Conservation (phyloP, 129 eudicot species). For the Helianthus annuus region DNA sequence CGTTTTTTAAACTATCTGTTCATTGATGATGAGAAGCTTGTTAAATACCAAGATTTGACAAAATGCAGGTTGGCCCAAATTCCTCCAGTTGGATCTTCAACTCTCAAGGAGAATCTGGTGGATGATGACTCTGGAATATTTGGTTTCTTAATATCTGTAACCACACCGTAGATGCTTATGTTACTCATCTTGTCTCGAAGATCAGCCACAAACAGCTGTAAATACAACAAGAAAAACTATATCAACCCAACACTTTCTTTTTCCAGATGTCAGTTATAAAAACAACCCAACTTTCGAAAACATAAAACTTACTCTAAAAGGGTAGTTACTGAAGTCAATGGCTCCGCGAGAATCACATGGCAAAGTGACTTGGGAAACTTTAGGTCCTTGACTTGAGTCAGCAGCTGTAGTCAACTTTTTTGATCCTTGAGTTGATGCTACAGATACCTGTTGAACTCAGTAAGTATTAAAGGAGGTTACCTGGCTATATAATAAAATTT, state of each 20-base stretch:
- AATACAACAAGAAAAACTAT: slow-evolving; percentile 41
- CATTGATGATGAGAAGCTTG: neutral
- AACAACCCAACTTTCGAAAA: neutral
- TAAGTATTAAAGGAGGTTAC: slow-evolving; percentile 13
- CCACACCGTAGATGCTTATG: slow-evolving; percentile 73
- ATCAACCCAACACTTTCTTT: slow-evolving; percentile 11
- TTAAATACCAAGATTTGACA: slow-evolving; percentile 60
- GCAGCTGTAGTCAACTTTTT: slow-evolving; percentile 42
- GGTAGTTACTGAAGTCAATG: slow-evolving; percentile 89
- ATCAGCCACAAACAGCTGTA: slow-evolving; percentile 78
- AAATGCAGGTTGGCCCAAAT: slow-evolving; percentile 74
- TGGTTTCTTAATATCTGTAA: slow-evolving; percentile 45
- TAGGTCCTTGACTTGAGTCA: slow-evolving; percentile 66
- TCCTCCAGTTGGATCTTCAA: slow-evolving; percentile 75
- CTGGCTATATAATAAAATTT: neutral
- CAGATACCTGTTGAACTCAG: slow-evolving; percentile 49
- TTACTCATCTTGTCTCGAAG: slow-evolving; percentile 87
- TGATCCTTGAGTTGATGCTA: slow-evolving; percentile 84
- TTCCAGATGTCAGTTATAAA: neutral
- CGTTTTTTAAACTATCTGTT: slow-evolving; percentile 14
- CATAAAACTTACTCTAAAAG: slow-evolving; percentile 71
- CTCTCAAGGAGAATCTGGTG: slow-evolving; percentile 46
- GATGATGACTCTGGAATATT: slow-evolving; percentile 30
- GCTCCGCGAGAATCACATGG: slow-evolving; percentile 97
- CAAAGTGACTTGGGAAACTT: slow-evolving; percentile 84